Evolutionary conservation across 257 asterid genomes (phyloP), one percentile per base, ranked within the genome.

Genomic region (Handroanthus guayacan): DNA sequence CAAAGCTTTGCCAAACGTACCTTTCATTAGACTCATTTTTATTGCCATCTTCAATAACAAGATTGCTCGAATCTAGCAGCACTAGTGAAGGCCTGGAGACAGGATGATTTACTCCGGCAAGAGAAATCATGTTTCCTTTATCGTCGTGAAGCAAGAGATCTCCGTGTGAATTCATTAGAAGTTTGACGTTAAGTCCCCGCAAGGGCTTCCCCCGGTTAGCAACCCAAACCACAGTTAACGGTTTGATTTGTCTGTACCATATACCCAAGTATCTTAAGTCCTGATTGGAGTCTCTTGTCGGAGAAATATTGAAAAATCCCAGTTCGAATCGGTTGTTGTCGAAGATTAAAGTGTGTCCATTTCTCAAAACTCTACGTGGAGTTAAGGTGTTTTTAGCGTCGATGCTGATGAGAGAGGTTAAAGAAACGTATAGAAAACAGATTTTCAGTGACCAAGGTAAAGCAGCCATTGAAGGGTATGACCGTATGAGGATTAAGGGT

Each of bases 1-100:
- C 82, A 25, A 85, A 89, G 69, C 90, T 89, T 31, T 87, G 83
- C 91, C 94, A 87, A 12, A 57, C 6, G 39, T 70, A 79, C 44
- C 18, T 75, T 50, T 45, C 37, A 65, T 64, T 75, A 0, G 52
- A 50, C 13, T 37, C 16, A 47, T 34, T 54, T 0, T 25, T 45
- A 4, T 3, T 41, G 6, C 38, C 82, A 5, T 57, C 73, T 67
- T 14, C n/a, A 14, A 71, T 25, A 4, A 81, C 86, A 8, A 74
- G 84, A 68, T 79, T 81, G 56, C 91, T 86, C 4, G 88, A 75
- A 82, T 85, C 84, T 41, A 85, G 78, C 54, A 85, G 86, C 70
- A 79, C 64, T 38, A 84, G 20, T 5, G 16, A 58, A 14, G 82
- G 79, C 44, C 38, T 37, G 51, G 12, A 11, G 16, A 71, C 56